A percentile compares a stretch with the other conserved stretches of the same genome.
These are phyloP conservation scores for Cronartium quercuum DNA, from an alignment of 1,284 basidiomycete species.

Conservation along the genomic window DNA sequence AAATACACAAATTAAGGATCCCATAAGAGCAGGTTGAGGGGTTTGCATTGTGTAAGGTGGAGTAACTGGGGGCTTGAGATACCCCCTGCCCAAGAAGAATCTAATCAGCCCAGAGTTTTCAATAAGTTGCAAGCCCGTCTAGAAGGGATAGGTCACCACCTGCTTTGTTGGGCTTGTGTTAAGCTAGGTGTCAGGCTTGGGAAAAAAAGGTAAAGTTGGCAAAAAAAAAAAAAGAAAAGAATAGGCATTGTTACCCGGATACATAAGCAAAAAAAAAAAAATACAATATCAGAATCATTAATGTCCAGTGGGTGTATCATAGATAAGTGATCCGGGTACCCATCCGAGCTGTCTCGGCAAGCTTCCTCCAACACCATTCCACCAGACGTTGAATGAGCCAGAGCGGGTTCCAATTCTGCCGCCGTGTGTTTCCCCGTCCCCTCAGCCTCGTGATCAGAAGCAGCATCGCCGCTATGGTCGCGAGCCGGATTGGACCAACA, in stretches of 20 bases:
- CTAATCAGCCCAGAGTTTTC: no score
- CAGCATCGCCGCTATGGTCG: neutral
- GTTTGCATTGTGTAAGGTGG: no score
- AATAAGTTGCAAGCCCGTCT: no score
- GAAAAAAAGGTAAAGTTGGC: neutral
- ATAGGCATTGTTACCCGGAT: neutral
- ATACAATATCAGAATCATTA: neutral
- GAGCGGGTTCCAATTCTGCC: neutral
- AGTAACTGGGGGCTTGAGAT: no score
- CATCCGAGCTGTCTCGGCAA: neutral
- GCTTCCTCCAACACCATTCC: neutral
- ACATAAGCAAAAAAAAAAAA: neutral
- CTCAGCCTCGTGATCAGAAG: neutral
- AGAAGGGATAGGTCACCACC: no score
- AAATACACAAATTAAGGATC: no score
- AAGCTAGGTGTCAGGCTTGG: no score
- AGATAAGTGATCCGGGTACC: neutral
- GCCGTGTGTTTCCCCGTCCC: neutral
- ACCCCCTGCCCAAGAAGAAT: no score
- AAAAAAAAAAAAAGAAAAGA: neutral
- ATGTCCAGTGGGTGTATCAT: neutral
- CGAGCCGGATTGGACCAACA: neutral
- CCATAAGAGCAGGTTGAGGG: no score
- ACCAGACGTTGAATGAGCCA: neutral
- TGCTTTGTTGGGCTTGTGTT: no score